Percentiles rank a stretch among this genome's conserved stretches.
These are phyloP conservation scores for Tylopilus felleus DNA, from an alignment of 768 basidiomycete genomes.

Conservation along the genomic window DNA sequence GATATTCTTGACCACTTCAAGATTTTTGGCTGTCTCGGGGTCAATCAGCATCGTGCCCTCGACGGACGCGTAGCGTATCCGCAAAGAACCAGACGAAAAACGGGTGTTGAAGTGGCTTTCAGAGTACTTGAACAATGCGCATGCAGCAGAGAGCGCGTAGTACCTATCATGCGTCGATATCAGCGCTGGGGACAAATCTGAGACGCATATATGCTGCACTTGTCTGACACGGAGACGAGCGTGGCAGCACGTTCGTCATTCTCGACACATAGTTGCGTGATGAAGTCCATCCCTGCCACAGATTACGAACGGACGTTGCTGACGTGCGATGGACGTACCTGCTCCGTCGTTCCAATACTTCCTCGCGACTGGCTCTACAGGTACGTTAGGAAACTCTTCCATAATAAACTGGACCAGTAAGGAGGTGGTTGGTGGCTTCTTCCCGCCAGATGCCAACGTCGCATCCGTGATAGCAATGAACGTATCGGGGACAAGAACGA, in stretches of 20 bases:
- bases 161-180: conserved; percentile 49
- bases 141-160: conserved; percentile 81
- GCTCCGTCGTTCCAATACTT: conserved; percentile 85
- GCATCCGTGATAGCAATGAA: conserved; percentile 61
- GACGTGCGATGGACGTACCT: conserved; percentile 40
- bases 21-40: conserved; percentile 78
- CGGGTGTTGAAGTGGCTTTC: conserved; percentile 66
- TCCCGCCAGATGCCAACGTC: conserved; percentile 41
- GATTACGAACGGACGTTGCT: neutral
- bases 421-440: conserved; percentile 47
- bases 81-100: conserved; percentile 66
- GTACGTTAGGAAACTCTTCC: conserved; percentile 68
- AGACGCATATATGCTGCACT: conserved; percentile 50
- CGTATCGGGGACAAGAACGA: conserved; percentile 81
- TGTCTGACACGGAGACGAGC: conserved; percentile 73
- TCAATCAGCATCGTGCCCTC: conserved; percentile 97
- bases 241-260: conserved; percentile 81
- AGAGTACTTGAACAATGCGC: conserved; percentile 84
- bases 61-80: conserved; percentile 71
- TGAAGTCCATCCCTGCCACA: conserved; percentile 66
- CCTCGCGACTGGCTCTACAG: conserved; percentile 67
- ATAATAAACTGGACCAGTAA: conserved; percentile 68
- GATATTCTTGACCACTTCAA: conserved; percentile 85
- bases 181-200: neutral
- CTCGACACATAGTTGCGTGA: conserved; percentile 73